These are phyloP conservation scores for Cytospora chrysosperma DNA, from an alignment of 2,329 filamentous ascomycete genomes.

Conservation along the genomic window DNA sequence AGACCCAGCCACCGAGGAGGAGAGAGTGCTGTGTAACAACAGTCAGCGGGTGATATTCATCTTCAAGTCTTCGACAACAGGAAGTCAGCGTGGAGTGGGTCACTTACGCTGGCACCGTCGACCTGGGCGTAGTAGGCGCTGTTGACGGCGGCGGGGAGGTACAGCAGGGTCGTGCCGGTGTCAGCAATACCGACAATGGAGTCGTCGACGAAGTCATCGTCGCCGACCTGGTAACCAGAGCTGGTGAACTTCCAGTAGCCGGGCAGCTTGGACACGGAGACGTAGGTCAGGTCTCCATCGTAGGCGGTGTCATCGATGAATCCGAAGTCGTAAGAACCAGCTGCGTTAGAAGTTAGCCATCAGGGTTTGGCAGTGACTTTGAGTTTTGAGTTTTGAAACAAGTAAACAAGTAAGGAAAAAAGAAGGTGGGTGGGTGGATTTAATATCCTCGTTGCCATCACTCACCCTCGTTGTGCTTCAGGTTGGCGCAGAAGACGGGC, in stretches of 20 bases:
- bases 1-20: slow-evolving; percentile 48
- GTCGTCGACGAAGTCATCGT: slow-evolving; percentile 15
- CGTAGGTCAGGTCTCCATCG: slow-evolving; percentile 57
- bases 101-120: slow-evolving; percentile 35
- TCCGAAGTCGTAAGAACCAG: slow-evolving; percentile 38
- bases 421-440: slow-evolving; percentile 56
- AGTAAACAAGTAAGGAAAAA: no score
- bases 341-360: slow-evolving; percentile 24
- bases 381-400: no score
- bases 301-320: slow-evolving; percentile 57
- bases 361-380: background rate
- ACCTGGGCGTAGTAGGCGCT: slow-evolving; percentile 52
- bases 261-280: slow-evolving; percentile 50
- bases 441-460: no score
- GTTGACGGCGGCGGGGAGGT: slow-evolving; percentile 48
- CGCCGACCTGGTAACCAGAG: slow-evolving; percentile 33
- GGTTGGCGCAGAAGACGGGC: slow-evolving; percentile 36
- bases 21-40: slow-evolving; percentile 32
- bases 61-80: no score
- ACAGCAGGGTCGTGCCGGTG: slow-evolving; percentile 59
- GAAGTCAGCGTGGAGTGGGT: no score
- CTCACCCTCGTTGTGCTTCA: slow-evolving; percentile 38
- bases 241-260: slow-evolving; percentile 64
- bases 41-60: background rate
- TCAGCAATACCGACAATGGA: slow-evolving; percentile 50